Evolutionary conservation across 148 eudicot species (phyloP).

Genomic region (Agrostemma githago): DNA sequence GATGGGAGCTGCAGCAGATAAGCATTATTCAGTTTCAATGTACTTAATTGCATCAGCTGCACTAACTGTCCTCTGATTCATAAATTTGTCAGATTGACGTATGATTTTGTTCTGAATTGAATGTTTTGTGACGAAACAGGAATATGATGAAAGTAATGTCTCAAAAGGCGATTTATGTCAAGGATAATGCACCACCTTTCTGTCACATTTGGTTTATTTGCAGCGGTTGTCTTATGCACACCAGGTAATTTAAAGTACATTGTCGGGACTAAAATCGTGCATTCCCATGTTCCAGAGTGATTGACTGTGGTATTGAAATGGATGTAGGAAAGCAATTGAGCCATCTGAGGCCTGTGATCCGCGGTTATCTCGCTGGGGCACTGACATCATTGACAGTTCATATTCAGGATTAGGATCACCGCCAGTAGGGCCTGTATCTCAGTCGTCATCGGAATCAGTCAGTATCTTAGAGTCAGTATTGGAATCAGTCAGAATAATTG

Average conservation of each 20-base stretch:
- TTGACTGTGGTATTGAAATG: not conserved
- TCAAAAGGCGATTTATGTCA: conserved; percentile 62
- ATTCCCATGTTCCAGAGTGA: not conserved
- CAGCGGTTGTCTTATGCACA: conserved; percentile 50
- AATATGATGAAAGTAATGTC: conserved; percentile 65
- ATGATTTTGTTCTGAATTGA: not conserved
- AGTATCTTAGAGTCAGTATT: too few species aligned
- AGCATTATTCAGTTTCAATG: conserved; percentile 48
- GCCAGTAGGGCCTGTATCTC: not conserved
- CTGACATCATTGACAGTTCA: not conserved
- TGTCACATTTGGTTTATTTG: conserved; percentile 80
- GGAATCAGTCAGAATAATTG: conserved; percentile 19
- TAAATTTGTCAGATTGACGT: not conserved
- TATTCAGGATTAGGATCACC: not conserved
- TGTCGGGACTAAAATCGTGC: too few species aligned
- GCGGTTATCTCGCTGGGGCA: not conserved
- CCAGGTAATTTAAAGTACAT: conserved; percentile 38
- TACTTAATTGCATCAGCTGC: conserved; percentile 10
- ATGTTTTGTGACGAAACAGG: conserved; percentile 36
- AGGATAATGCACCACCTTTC: conserved; percentile 51
- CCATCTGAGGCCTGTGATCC: not conserved
- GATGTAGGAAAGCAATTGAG: not conserved
- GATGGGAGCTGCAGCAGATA: conserved; percentile 77
- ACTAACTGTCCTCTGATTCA: too few species aligned
- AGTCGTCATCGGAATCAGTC: not conserved